These are phyloP conservation scores for Penicillium argentinense DNA, from an alignment of 495 filamentous ascomycete species.

Conservation along the genomic window DNA sequence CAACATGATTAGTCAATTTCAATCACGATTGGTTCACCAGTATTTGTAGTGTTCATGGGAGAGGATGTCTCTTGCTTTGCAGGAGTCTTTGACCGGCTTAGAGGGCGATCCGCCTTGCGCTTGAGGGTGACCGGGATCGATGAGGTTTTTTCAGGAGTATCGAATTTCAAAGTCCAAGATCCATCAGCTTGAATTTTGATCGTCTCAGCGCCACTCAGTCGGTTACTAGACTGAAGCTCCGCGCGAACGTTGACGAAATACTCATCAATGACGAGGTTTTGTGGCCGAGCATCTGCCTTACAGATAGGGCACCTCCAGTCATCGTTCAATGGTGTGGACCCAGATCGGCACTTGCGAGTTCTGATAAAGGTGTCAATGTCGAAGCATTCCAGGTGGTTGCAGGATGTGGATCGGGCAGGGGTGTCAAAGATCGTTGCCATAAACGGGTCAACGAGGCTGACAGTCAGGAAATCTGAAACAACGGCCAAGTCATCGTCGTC, in stretches of 20 bases:
- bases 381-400: constrained; percentile 80
- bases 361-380: constrained; percentile 79
- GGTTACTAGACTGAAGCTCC: constrained; percentile 41
- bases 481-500: constrained; percentile 69
- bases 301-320: constrained; percentile 85
- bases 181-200: constrained; percentile 60
- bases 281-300: constrained; percentile 68
- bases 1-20: constrained; percentile 27
- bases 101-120: constrained; percentile 13
- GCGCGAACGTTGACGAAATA: constrained; percentile 62
- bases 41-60: neutral
- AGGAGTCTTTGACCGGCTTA: neutral
- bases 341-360: constrained; percentile 52
- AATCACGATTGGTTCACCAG: constrained; percentile 26
- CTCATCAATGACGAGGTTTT: constrained; percentile 63
- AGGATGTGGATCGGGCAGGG: constrained; percentile 63
- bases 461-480: constrained; percentile 59
- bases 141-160: constrained; percentile 1
- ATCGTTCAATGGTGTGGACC: constrained; percentile 61
- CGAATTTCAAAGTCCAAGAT: constrained; percentile 50
- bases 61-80: constrained; percentile 2
- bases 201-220: constrained; percentile 47
- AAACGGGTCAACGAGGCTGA: constrained; percentile 78
- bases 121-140: constrained; percentile 2
- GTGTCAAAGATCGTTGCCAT: constrained; percentile 63